phyloP scores from a whole-genome alignment of 352 stramenopile genomes.

The Phytopythium vexans region DNA sequence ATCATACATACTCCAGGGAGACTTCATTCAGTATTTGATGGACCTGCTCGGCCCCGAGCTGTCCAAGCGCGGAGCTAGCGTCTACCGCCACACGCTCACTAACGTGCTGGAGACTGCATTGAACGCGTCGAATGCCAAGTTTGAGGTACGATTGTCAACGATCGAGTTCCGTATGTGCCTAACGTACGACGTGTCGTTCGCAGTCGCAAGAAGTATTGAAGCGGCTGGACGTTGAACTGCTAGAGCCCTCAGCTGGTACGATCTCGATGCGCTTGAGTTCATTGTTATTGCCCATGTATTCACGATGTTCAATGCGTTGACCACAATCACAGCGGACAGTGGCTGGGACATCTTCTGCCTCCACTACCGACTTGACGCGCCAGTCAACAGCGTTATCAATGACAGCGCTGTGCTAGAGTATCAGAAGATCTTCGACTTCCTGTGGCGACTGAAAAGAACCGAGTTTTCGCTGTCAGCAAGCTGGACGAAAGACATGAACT shows the following conservation, averaged over 20 bases:
- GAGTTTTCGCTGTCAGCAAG: constrained; percentile 92
- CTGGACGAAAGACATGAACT: constrained; percentile 97
- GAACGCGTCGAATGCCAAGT: constrained; percentile 95
- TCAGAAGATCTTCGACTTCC: constrained; percentile 88
- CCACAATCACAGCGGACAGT: constrained; percentile 49
- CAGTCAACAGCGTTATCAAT: constrained; percentile 89
- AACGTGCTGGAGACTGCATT: constrained; percentile 94
- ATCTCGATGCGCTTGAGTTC: neutral
- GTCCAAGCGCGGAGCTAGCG: constrained; percentile 83
- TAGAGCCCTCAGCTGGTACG: constrained; percentile 69
- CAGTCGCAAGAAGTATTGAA: constrained; percentile 90
- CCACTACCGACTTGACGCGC: constrained; percentile 86
- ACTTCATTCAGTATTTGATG: constrained; percentile 97
- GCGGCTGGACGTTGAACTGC: constrained; percentile 90
- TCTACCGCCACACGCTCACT: constrained; percentile 95
- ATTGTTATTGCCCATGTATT: neutral
- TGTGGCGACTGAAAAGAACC: constrained; percentile 89
- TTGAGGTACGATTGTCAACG: constrained; percentile 58
- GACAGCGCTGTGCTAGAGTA: constrained; percentile 85
- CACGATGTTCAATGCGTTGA: no score
- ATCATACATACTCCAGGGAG: constrained; percentile 55
- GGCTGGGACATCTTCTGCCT: constrained; percentile 95
- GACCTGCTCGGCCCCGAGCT: constrained; percentile 90
- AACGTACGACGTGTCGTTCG: neutral
- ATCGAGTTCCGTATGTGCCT: neutral